Conservation (phyloP, 495 filamentous ascomycete genomes). For the Venustampulla echinocandica region DNA sequence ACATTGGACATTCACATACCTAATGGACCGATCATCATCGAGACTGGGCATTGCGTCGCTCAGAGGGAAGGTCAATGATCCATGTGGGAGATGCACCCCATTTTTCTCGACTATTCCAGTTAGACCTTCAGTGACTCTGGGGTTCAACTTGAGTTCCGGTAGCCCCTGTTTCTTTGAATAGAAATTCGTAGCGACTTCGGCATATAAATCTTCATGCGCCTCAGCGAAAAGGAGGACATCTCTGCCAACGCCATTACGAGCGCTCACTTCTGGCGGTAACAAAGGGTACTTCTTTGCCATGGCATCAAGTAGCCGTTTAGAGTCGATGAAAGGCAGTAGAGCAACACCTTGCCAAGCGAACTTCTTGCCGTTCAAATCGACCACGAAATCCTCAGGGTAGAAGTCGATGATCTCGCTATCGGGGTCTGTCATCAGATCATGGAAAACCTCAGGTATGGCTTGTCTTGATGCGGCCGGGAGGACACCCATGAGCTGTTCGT, state of each 20-base stretch:
- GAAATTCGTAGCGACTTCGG: conserved; percentile 70
- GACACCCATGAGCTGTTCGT: conserved; percentile 98
- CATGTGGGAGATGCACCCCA: conserved; percentile 67
- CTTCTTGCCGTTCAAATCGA: conserved; percentile 96
- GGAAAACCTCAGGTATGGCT: conserved; percentile 79
- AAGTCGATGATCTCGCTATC: conserved; percentile 94
- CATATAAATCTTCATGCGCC: conserved; percentile 63
- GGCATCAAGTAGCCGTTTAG: conserved; percentile 72
- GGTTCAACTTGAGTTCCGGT: conserved; percentile 58
- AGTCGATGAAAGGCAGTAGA: conserved; percentile 92
- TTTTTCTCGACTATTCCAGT: conserved; percentile 76
- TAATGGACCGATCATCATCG: conserved; percentile 75
- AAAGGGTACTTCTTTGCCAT: conserved; percentile 76
- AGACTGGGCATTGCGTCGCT: conserved; percentile 62
- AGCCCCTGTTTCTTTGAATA: conserved; percentile 79
- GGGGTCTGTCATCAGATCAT: conserved; percentile 74
- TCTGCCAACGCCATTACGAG: conserved; percentile 70
- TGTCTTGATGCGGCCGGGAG: conserved; percentile 87
- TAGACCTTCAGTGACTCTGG: conserved; percentile 64
- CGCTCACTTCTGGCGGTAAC: conserved; percentile 66
- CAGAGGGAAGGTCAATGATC: conserved; percentile 57
- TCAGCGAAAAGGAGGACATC: conserved; percentile 82
- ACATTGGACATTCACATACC: conserved; percentile 58
- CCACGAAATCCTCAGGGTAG: conserved; percentile 87
- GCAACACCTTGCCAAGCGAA: conserved; percentile 97